Evolutionary conservation across 2,329 filamentous ascomycete species (phyloP), one percentile per base, ranked within the genome.

Genomic region (Phoma herbarum): DNA sequence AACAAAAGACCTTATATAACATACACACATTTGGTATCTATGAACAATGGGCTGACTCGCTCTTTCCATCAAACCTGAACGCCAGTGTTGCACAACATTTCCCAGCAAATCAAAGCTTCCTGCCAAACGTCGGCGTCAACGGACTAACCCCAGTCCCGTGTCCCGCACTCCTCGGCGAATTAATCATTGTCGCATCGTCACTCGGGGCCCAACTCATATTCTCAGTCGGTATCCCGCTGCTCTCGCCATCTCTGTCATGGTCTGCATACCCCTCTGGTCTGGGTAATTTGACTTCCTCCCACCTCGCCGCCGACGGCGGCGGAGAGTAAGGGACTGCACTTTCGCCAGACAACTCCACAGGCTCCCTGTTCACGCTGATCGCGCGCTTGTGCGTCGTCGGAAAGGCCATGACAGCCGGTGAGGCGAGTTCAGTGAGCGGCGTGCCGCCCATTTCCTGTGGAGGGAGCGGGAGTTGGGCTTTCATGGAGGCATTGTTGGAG

Each of bases 391-490:
- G 59, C 22, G 70, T 64, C 3, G 54, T 18, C 3, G 71, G 66
- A 11, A 52, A 57, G 1, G 62, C 52, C 12, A 57, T 35, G 20
- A 23, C 41, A 4, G 56, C 52, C 11, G 66, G 69, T 11, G 66
- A 61, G 12, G 59, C 67, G 4, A 72, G 64, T 42, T 73, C 70
- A 16, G 60, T 65, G 42, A 69, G 59, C 9, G 69, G 65, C 9
- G 68, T 71, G 16, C 68, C 69, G 28, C 65, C 63, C 29, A 73
- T 65, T 48, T 73, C 70, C 18, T 71, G 69, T 2, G 57, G 46
- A 1, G 31, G 33, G 8, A 42, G 41, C 1, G 67, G 60, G 1
- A 52, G 54, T 10, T 47, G 16, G 8, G 60, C 48, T 50, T 71
- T 72, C 46, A 61, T 65, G 8, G 60, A 12, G 45, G 61, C n/a